These are phyloP conservation scores for Phoma sp. DNA, from an alignment of 2,329 filamentous ascomycete genomes.

Conservation along the genomic window DNA sequence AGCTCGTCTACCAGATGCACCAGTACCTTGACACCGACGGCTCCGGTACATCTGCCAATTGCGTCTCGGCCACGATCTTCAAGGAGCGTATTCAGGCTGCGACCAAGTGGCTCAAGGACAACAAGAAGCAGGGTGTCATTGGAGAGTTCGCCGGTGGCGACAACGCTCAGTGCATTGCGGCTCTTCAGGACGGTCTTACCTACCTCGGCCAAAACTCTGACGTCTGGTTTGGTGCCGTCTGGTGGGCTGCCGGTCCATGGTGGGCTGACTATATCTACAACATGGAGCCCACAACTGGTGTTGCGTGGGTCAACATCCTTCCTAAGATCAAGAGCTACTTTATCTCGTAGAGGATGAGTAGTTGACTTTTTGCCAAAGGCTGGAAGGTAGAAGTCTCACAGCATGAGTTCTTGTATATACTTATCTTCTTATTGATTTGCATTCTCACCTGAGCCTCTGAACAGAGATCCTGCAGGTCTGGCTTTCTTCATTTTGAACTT, in stretches of 20 bases:
- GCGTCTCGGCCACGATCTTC: conserved; percentile 62
- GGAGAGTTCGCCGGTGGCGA: conserved; percentile 63
- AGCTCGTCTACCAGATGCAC: conserved; percentile 67
- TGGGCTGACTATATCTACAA: conserved; percentile 57
- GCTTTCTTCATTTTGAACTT: too few species aligned
- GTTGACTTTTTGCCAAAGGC: too few species aligned
- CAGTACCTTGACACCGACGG: conserved; percentile 66
- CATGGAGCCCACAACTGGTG: conserved; percentile 57
- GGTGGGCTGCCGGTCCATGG: conserved; percentile 64
- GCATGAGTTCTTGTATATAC: conserved; percentile 2
- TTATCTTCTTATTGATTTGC: neutral
- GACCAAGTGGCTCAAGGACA: conserved; percentile 61
- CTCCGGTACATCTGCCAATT: conserved; percentile 58
- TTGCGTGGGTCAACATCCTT: conserved; percentile 48
- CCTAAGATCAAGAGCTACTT: conserved; percentile 48
- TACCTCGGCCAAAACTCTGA: conserved; percentile 58
- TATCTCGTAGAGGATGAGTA: conserved; percentile 1
- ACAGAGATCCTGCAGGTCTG: neutral
- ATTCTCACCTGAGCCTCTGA: neutral
- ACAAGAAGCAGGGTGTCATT: conserved; percentile 60
- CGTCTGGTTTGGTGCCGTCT: conserved; percentile 61
- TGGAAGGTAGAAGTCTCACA: neutral
- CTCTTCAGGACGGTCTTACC: conserved; percentile 57
- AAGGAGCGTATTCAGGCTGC: conserved; percentile 58
- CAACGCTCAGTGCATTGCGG: conserved; percentile 58